Evolutionary conservation across 441 rosid genomes (phyloP), one percentile per base, ranked within the genome.

Genomic region (Theobroma grandiflorum): DNA sequence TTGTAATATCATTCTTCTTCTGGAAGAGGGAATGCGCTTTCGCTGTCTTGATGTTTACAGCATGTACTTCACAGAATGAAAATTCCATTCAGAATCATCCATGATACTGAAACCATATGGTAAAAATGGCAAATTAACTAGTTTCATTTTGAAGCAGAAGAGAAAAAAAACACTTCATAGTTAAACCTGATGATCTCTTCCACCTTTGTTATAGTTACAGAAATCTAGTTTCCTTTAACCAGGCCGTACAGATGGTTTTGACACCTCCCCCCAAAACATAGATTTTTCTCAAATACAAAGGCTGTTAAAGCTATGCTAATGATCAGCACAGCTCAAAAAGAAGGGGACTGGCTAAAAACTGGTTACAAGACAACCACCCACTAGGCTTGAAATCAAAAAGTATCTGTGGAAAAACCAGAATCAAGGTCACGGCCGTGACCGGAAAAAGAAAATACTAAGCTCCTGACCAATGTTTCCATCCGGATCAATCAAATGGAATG

Each of bases 401-500:
- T 45, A 22, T 33, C 18, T 64, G 33, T 11, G 8, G 16, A 67
- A 80, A 80, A 78, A 81, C 74, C 16, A 63, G 65, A 75, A 35
- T 53, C 52, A 57, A 53, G 53, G 22, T 80, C 80, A 82, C 31
- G 31, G 31, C 14, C 43, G 43, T 3, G 91, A 90, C 49, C 94
- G 88, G 45, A 83, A 82, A 83, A 91, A 85, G 92, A 89, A 93
- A 76, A 94, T 84, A 79, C 98, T 93, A 53, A 94, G 86, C 79
- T 94, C 96, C 85, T 94, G 97, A 42, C 95, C 95, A 2, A 88
- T 84, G 63, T 86, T 79, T 38, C 94, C 93, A 33, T 87, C 90
- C 2, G 97, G 98, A 57, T 93, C 95, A 18, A 94, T 86, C 85
- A 94, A 83, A 72, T 90, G 97, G 79, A 91, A 94, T 65, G 96